Evolutionary conservation across 148 eudicot genomes (phyloP), one percentile per base, ranked within the genome.

Genomic region (Cornus kousa): DNA sequence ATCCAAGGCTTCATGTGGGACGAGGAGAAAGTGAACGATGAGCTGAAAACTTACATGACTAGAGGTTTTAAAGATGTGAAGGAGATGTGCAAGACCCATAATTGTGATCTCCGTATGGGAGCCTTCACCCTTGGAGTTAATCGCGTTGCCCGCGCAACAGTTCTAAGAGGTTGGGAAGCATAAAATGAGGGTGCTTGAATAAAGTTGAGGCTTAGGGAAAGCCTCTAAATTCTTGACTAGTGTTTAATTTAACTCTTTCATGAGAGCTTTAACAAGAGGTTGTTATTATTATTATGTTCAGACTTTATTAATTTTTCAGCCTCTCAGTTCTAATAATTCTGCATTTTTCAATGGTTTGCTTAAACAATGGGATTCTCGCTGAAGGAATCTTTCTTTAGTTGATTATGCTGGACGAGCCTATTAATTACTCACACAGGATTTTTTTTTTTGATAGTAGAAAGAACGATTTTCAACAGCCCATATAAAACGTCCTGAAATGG

Each of bases 121-220:
- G 99, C 99, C 62, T 95, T 96, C 60, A 90, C 93, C 37, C 92
- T 96, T 1, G 99, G 99, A 2, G 84, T 96, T 24, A 96, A 96
- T 80, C 99, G 99, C 46, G 99, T 96, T 50, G 98, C 98, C 31
- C 85, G 92, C 10, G 99, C 99, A 28, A 96, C 99, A n/a, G 81
- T 96, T 62, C 99, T 96, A 71, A 84, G 99, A 81, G 99, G 99
- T 35, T 96, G 99, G 99, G 99, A 85, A 85, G 99, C 99, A 35
- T 95, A 74, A 95, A 80, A 14, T 14, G 31, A 9, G 3, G 39
- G 67, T 71, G 13, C 39, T 40, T 14, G 19, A 79, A 78, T 80
- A 39, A 76, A 35, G 22, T 35, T 62, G 75, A 74, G 67, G 68
- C 75, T 46, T 76, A 28, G 7, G 57, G 68, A 5, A 28, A 23